phyloP scores from a whole-genome alignment of 768 basidiomycete genomes.

The Rhodotorula babjevae region DNA sequence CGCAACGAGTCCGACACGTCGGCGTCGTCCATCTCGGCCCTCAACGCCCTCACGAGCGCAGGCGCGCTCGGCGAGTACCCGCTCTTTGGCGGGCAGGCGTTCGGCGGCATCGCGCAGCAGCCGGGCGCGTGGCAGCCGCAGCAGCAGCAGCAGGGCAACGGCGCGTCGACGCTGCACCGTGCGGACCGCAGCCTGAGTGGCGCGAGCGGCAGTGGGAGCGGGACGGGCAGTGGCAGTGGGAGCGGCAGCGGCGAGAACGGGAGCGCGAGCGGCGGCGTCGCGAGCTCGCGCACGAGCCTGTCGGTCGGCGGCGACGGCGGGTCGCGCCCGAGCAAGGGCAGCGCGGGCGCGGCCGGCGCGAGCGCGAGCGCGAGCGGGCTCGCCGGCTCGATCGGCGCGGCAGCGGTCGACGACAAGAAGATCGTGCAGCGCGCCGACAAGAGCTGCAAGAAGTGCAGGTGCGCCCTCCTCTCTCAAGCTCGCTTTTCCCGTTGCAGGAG shows the following conservation, averaged over 20 bases:
- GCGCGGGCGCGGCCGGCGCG: not conserved
- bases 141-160: too few species aligned
- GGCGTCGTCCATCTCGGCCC: too few species aligned
- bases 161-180: too few species aligned
- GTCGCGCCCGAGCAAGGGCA: not conserved
- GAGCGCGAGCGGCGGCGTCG: too few species aligned
- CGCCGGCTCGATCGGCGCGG: not conserved
- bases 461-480: not conserved
- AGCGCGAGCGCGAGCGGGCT: too few species aligned
- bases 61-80: too few species aligned
- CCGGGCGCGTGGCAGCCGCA: not conserved
- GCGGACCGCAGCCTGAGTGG: not conserved
- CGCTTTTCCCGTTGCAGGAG: not conserved
- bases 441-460: constrained; percentile 34
- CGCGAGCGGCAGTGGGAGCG: not conserved
- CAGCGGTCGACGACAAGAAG: not conserved
- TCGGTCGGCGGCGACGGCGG: not conserved
- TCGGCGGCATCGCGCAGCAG: not conserved
- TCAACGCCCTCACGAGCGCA: too few species aligned
- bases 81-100: too few species aligned
- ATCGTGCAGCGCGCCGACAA: constrained; percentile 27
- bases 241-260: not conserved
- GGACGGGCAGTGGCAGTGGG: not conserved
- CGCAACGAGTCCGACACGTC: too few species aligned
- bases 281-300: not conserved